Evolutionary conservation across 2,329 filamentous ascomycete species (phyloP), one percentile per base, ranked within the genome.

Genomic region (Cryphonectria nitschkei): DNA sequence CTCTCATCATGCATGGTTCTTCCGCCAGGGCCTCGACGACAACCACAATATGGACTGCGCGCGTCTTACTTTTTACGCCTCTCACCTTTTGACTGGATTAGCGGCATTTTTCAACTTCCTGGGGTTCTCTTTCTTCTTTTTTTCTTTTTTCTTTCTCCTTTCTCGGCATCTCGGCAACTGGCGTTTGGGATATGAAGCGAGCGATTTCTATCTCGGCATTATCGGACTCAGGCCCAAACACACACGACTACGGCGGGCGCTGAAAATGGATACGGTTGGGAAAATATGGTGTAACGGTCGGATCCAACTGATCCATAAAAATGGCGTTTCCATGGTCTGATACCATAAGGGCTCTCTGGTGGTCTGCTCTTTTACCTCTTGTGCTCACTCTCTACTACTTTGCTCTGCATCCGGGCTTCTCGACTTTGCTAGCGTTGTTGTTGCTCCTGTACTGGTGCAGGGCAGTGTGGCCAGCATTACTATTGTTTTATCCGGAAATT

Each of bases 191-290:
- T 61, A 62, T 56, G 32, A 62, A 71, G 71, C 69, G 71, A 65
- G 71, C 67, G 71, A 67, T 60, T 58, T 9, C 39, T 71, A 41
- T 63, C 52, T 52, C 26, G 63, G 68, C 65, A 68, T 71, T 64
- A 67, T 61, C 62, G 66, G 26, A 71, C 26, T 50, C 68, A 72
- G 26, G 73, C 72, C 71, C 70, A 71, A 67, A 74, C 70, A 75
- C 69, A 75, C 73, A 50, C 46, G 46, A 50, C 46, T n/a, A 50
- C 16, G 46, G 46, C 22, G 70, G 68, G 73, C 66, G 43, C 58
- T 61, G 52, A 61, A 65, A 67, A 39, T 50, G 61, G 65, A 66
- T 54, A 11, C 43, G 67, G 54, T 50, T 65, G 54, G 65, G 71
- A 66, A 68, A 71, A 73, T 52, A 60, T 34, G 58, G 70, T 61